Conservation (phyloP, 768 basidiomycete genomes). For the Lanmaoa pseudosensibilis region DNA sequence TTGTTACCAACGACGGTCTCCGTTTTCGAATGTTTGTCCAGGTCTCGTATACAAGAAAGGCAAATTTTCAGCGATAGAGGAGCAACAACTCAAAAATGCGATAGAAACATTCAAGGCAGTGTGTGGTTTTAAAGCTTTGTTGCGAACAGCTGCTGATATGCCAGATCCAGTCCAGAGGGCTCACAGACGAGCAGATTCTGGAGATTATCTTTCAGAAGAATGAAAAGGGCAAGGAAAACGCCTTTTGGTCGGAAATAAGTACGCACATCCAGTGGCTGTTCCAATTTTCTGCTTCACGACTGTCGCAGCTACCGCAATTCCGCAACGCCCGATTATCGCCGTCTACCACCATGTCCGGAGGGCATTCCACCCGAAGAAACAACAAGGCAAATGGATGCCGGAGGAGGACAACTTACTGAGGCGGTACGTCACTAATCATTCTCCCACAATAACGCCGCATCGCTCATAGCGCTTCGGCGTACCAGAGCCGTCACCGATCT, state of each 20-base stretch:
- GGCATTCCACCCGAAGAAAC: slow-evolving; percentile 63
- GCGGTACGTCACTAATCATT: slow-evolving; percentile 45
- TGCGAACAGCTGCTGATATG: not conserved
- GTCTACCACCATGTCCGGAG: slow-evolving; percentile 83
- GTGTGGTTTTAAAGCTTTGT: slow-evolving; percentile 24
- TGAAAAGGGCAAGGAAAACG: slow-evolving; percentile 57
- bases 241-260: slow-evolving; percentile 85
- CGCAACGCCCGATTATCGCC: slow-evolving; percentile 76
- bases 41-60: slow-evolving; percentile 88
- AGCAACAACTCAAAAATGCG: slow-evolving; percentile 60
- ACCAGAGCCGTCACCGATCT: slow-evolving; percentile 64
- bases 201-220: slow-evolving; percentile 70
- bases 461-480: slow-evolving; percentile 5
- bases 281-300: slow-evolving; percentile 7
- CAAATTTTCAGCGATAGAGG: slow-evolving; percentile 81
- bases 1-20: not conserved
- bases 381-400: slow-evolving; percentile 67
- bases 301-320: slow-evolving; percentile 60
- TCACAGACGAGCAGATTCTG: slow-evolving; percentile 54
- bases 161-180: slow-evolving; percentile 44
- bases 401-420: slow-evolving; percentile 64
- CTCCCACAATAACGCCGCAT: not conserved
- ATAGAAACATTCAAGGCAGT: slow-evolving; percentile 64
- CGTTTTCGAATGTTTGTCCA: slow-evolving; percentile 28
- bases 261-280: slow-evolving; percentile 23